Evolutionary conservation across 441 rosid species (phyloP).

Genomic region (Flueggea neowawraea): DNA sequence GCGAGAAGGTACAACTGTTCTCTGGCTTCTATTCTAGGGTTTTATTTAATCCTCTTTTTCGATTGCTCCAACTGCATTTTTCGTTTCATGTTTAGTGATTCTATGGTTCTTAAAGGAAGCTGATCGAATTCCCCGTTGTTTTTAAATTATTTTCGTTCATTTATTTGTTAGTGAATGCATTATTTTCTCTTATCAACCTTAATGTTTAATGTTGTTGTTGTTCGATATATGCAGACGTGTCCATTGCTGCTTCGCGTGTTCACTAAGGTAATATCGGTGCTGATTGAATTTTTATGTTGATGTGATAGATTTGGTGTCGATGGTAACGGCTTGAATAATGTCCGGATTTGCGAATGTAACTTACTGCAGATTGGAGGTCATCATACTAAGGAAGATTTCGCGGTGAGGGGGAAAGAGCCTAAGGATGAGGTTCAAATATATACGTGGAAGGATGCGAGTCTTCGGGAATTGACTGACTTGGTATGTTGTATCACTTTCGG

Average conservation of each 20-base stretch:
- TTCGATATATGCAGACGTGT: conserved; percentile 60
- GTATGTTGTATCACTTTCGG: conserved; percentile 29
- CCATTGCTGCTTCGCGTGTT: conserved; percentile 95
- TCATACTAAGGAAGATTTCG: conserved; percentile 84
- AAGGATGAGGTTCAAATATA: conserved; percentile 98
- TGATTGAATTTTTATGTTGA: too few species aligned
- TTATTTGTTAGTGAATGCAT: neutral
- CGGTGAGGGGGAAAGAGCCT: conserved; percentile 98
- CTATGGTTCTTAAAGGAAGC: too few species aligned
- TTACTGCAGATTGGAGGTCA: conserved; percentile 73
- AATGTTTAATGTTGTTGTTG: neutral
- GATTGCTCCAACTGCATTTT: too few species aligned
- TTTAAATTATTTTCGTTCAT: neutral
- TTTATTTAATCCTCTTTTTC: neutral
- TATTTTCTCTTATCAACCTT: conserved; percentile 2
- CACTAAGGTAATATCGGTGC: conserved; percentile 57
- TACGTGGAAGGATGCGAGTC: conserved; percentile 98
- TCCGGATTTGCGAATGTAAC: neutral
- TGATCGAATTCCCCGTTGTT: too few species aligned
- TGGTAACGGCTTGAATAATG: too few species aligned
- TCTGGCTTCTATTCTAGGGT: conserved; percentile 8
- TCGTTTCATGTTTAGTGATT: too few species aligned
- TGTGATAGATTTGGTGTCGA: too few species aligned
- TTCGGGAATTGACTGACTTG: conserved; percentile 88
- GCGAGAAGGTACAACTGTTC: conserved; percentile 61